phyloP scores from a whole-genome alignment of 768 basidiomycete genomes.

The Lactarius psammicola region DNA sequence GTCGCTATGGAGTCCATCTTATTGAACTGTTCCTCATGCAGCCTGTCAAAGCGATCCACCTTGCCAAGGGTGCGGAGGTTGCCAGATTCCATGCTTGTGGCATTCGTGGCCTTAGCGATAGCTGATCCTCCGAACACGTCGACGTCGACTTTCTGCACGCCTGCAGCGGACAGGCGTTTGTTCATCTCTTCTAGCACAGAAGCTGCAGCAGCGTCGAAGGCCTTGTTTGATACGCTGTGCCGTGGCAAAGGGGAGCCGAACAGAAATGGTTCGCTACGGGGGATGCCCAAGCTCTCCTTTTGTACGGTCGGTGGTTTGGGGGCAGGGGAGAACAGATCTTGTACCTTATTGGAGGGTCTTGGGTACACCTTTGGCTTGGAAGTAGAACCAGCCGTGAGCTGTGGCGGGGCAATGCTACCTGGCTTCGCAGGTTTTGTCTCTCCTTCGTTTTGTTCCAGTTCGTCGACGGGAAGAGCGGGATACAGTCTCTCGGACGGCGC shows the following conservation, averaged over 20 bases:
- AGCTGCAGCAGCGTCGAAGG: slow-evolving; percentile 66
- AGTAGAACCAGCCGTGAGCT: slow-evolving; percentile 31
- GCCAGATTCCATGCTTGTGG: slow-evolving; percentile 7
- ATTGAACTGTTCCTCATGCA: slow-evolving; percentile 62
- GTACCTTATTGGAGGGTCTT: slow-evolving; percentile 35
- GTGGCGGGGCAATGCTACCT: slow-evolving; percentile 33
- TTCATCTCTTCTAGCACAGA: slow-evolving; percentile 84
- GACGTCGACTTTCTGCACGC: slow-evolving; percentile 48
- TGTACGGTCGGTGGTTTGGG: slow-evolving; percentile 28
- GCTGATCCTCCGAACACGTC: slow-evolving; percentile 43
- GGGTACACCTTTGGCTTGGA: slow-evolving; percentile 33
- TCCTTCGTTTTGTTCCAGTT: slow-evolving; percentile 33
- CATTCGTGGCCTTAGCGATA: neutral
- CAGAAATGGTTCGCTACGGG: slow-evolving; percentile 54
- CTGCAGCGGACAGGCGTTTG: slow-evolving; percentile 57
- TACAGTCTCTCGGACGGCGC: slow-evolving; percentile 37
- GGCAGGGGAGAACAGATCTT: slow-evolving; percentile 45
- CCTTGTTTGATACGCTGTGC: slow-evolving; percentile 58
- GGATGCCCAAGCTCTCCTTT: slow-evolving; percentile 27
- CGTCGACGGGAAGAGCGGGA: slow-evolving; percentile 40
- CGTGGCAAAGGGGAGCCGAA: slow-evolving; percentile 76
- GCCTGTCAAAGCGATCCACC: slow-evolving; percentile 48
- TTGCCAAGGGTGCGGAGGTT: slow-evolving; percentile 11
- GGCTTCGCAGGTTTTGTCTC: slow-evolving; percentile 40
- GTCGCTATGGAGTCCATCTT: slow-evolving; percentile 76